Percentiles rank a stretch among this genome's conserved stretches.
phyloP scores from a whole-genome alignment of 257 asterid genomes.

The Schizonepeta tenuifolia region DNA sequence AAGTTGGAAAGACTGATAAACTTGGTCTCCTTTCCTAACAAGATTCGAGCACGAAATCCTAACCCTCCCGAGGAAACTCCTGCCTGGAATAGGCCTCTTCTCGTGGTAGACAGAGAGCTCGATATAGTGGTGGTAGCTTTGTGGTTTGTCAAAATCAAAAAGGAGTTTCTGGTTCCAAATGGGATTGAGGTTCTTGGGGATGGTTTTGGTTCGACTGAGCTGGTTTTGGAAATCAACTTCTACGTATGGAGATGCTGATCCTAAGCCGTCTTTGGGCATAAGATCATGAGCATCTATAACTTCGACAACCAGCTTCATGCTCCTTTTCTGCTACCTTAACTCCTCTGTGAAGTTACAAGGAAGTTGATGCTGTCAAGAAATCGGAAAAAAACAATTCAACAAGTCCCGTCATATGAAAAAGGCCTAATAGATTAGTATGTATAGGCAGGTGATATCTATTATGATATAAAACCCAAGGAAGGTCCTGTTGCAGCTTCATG shows the following conservation, averaged over 20 bases:
- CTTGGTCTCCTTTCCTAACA: conserved; percentile 67
- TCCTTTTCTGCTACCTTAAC: conserved; percentile 46
- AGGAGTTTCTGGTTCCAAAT: conserved; percentile 63
- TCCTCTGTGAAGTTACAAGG: conserved; percentile 39
- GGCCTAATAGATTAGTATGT: background rate
- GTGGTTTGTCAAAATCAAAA: conserved; percentile 49
- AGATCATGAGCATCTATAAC: conserved; percentile 78
- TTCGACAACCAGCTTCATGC: conserved; percentile 68
- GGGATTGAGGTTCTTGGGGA: conserved; percentile 76
- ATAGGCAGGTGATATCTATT: background rate
- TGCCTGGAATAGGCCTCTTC: conserved; percentile 52
- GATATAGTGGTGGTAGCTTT: conserved; percentile 41
- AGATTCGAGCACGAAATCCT: conserved; percentile 62
- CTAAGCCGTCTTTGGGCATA: conserved; percentile 73
- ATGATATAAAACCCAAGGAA: conserved; percentile 6
- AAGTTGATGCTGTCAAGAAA: conserved; percentile 47
- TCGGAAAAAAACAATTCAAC: conserved; percentile 54
- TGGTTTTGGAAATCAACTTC: conserved; percentile 76
- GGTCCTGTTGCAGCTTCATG: conserved; percentile 2
- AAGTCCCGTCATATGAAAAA: conserved; percentile 26
- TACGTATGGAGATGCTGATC: conserved; percentile 74
- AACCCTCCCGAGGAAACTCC: conserved; percentile 69
- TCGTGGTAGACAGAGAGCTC: conserved; percentile 65
- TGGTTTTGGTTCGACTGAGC: conserved; percentile 56
- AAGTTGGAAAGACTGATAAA: conserved; percentile 62